Evolutionary conservation across 768 basidiomycete genomes (phyloP).

Genomic region (Termitomyces bulborhizus): DNA sequence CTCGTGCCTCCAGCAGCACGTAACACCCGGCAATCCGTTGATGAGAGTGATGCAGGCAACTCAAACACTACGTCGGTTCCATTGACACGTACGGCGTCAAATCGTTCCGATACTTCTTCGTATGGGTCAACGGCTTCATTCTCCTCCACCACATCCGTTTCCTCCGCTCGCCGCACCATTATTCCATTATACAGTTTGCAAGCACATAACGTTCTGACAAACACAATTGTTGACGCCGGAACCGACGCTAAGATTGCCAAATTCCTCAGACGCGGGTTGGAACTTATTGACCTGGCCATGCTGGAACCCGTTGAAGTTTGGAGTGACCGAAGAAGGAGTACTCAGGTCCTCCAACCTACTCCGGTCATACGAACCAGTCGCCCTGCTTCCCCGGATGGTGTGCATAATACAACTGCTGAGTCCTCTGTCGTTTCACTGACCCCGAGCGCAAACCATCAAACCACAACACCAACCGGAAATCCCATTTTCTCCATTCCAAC

Average conservation of each 20-base stretch:
- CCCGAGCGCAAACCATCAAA: constrained; percentile 2
- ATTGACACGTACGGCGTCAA: constrained; percentile 48
- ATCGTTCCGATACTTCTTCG: constrained; percentile 44
- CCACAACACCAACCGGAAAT: constrained; percentile 10
- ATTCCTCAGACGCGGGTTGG: constrained; percentile 67
- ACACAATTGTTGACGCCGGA: constrained; percentile 81
- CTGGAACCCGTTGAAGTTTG: constrained; percentile 79
- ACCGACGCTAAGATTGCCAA: constrained; percentile 83
- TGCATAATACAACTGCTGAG: constrained; percentile 10
- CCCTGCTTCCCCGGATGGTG: constrained; percentile 15
- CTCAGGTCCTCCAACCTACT: not conserved
- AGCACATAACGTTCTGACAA: constrained; percentile 84
- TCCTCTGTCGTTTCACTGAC: constrained; percentile 15
- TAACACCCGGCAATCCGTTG: constrained; percentile 40
- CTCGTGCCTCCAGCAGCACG: constrained; percentile 47
- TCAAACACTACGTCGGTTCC: constrained; percentile 17
- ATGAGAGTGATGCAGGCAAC: constrained; percentile 21
- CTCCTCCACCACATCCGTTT: constrained; percentile 29
- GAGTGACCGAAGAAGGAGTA: constrained; percentile 27
- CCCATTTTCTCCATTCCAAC: not conserved
- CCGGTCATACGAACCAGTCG: constrained; percentile 18
- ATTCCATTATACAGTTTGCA: constrained; percentile 84
- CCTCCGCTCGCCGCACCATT: constrained; percentile 63
- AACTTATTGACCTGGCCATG: constrained; percentile 71
- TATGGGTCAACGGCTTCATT: constrained; percentile 35